Percentiles rank a stretch among this genome's conserved stretches.
These are phyloP conservation scores for Pyrenophora seminiperda DNA, from an alignment of 2,329 filamentous ascomycete species.

Conservation along the genomic window DNA sequence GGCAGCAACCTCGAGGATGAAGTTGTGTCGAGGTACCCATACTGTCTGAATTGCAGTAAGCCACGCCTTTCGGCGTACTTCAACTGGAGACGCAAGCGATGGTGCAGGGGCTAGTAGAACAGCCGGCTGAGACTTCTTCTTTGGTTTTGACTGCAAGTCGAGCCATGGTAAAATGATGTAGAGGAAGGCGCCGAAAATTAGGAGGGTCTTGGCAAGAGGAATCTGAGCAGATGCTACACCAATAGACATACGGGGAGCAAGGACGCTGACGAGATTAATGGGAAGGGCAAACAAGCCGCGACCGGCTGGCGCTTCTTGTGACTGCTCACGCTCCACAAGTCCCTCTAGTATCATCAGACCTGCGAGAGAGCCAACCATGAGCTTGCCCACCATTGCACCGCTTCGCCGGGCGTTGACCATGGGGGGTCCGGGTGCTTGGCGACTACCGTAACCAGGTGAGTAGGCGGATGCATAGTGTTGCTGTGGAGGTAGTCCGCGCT, in stretches of 20 bases:
- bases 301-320: constrained; percentile 51
- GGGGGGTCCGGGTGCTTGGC: constrained; percentile 34
- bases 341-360: constrained; percentile 92
- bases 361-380: constrained; percentile 91
- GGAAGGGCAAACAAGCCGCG: constrained; percentile 53
- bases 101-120: constrained; percentile 60
- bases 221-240: constrained; percentile 41
- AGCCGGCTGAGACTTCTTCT: constrained; percentile 51
- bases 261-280: constrained; percentile 36
- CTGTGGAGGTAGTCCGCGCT: constrained; percentile 45
- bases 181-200: constrained; percentile 59
- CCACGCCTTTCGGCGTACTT: constrained; percentile 88
- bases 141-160: constrained; percentile 62
- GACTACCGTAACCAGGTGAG: constrained; percentile 37
- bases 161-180: constrained; percentile 64
- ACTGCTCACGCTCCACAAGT: constrained; percentile 66
- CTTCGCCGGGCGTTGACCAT: constrained; percentile 51
- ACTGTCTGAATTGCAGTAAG: constrained; percentile 90
- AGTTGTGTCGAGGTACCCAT: constrained; percentile 86
- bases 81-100: constrained; percentile 78
- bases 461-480: constrained; percentile 48
- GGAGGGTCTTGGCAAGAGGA: constrained; percentile 57
- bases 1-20: constrained; percentile 82
- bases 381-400: constrained; percentile 67
- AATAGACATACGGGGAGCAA: constrained; percentile 42